Evolutionary conservation across 2,329 filamentous ascomycete species (phyloP).

Genomic region (Alternaria sp.): DNA sequence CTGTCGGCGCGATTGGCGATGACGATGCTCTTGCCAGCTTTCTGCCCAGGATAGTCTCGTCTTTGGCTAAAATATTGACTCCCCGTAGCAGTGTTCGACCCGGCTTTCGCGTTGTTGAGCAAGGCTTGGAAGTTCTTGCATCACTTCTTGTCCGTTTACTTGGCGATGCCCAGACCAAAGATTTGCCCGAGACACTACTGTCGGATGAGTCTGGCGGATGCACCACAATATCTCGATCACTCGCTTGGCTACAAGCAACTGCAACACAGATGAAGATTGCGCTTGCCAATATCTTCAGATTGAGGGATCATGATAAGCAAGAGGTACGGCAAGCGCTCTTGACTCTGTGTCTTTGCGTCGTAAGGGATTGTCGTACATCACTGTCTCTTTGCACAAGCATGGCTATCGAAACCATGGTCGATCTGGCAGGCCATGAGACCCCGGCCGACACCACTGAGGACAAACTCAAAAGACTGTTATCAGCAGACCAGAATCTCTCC

Average conservation of each 20-base stretch:
- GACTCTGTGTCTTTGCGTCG: slow-evolving; percentile 72
- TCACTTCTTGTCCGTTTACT: slow-evolving; percentile 54
- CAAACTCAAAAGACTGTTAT: slow-evolving; percentile 65
- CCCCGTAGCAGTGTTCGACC: slow-evolving; percentile 68
- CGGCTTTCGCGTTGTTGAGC: slow-evolving; percentile 68
- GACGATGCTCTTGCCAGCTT: slow-evolving; percentile 81
- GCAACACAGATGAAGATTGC: slow-evolving; percentile 82
- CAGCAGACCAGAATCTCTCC: slow-evolving; percentile 66
- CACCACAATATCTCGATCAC: slow-evolving; percentile 50
- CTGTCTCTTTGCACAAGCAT: slow-evolving; percentile 72
- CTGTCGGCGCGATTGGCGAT: slow-evolving; percentile 71
- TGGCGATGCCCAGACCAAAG: slow-evolving; percentile 51
- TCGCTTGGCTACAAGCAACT: slow-evolving; percentile 80
- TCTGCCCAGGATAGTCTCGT: slow-evolving; percentile 85
- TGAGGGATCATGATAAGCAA: slow-evolving; percentile 72
- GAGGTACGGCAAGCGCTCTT: slow-evolving; percentile 74
- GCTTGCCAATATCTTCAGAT: slow-evolving; percentile 75
- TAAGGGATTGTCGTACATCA: slow-evolving; percentile 79
- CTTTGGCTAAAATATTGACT: slow-evolving; percentile 75
- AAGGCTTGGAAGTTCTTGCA: slow-evolving; percentile 65
- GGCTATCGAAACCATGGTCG: slow-evolving; percentile 81
- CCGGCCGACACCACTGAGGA: slow-evolving; percentile 52
- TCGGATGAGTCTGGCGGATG: slow-evolving; percentile 13
- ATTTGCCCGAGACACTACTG: slow-evolving; percentile 25
- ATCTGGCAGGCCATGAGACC: slow-evolving; percentile 60